Percentiles rank a stretch among this genome's conserved stretches.
Evolutionary conservation across 495 filamentous ascomycete genomes (phyloP).

Genomic region (Neurospora pannonica): DNA sequence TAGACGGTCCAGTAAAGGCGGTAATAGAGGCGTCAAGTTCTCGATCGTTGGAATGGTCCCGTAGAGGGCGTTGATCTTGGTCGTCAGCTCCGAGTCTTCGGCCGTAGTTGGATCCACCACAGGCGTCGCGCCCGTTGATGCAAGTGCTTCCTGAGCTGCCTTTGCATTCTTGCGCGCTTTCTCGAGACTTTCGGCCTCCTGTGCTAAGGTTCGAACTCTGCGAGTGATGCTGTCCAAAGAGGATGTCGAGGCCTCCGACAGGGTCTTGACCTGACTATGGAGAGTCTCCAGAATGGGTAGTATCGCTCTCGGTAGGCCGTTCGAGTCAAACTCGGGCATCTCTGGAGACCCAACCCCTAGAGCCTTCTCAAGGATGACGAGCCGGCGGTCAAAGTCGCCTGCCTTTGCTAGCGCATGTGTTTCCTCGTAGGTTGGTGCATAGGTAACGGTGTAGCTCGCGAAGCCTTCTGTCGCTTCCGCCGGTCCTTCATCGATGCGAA

Average conservation of each 20-base stretch:
- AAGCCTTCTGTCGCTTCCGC: constrained; percentile 3
- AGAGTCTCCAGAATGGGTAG: constrained; percentile 73
- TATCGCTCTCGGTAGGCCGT: constrained; percentile 51
- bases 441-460: constrained; percentile 44
- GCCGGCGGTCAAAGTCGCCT: constrained; percentile 76
- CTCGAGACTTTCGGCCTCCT: constrained; percentile 71
- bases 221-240: constrained; percentile 67
- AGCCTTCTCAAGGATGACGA: constrained; percentile 67
- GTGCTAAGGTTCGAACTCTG: constrained; percentile 61
- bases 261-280: constrained; percentile 56
- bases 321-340: constrained; percentile 52
- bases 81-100: constrained; percentile 55
- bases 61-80: constrained; percentile 90
- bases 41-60: constrained; percentile 84
- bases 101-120: constrained; percentile 18
- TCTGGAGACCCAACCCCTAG: constrained; percentile 67
- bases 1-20: constrained; percentile 75
- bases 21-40: constrained; percentile 72
- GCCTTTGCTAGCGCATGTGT: constrained; percentile 65
- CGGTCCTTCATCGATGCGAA: constrained; percentile 2
- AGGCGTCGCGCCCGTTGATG: constrained; percentile 33
- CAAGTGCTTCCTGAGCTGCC: constrained; percentile 49
- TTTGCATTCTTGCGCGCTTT: constrained; percentile 65
- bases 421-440: constrained; percentile 48
- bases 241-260: constrained; percentile 53